Base-by-base conservation (phyloP, 345 rosid genomes). In the Euclidium syriacum region DNA sequence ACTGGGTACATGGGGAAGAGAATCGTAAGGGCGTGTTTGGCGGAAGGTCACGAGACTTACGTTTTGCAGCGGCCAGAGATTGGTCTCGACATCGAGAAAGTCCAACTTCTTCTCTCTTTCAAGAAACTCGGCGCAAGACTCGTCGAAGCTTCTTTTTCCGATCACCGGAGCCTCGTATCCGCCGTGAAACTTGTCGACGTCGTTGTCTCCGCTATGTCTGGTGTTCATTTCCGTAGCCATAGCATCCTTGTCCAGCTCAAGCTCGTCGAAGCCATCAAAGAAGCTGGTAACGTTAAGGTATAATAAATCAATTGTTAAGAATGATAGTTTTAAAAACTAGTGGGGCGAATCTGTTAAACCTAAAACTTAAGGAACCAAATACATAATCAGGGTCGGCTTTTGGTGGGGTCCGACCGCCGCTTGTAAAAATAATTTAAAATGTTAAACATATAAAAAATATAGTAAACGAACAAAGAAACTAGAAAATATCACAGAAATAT, bases 211-310 rank as follows among this genome's bases (percentile, higher is more conserved):
- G 83, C 95, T 16, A 77, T 88, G 53, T 91, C 95, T 1, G 98
- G 92, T 4, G 95, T 88, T 24, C 98, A 91, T 32, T 66, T 88
- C 35, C 64, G 98, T 42, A 83, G 81, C 75, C 98, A 86, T 60
- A 83, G 78, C 2, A 78, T 91, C 3, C 80, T 88, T 29, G 77
- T 84, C 15, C 98, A 91, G 73, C 92, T 86, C 58, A 84, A 81
- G 71, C 95, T 91, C 15, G 95, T 88, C 12, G 77, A 84, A 18
- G 92, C 98, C 26, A 88, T 91, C 58, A 84, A 84, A 75, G 88
- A 88, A 27, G 96, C 96, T 20, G 90, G 96, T 30, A 91, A 86
- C 61, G 71, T 91, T 4, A 75, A 84, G 91, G 98, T 91, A 71
- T 4, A 52, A 48, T 17, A 12, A 42, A 36, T 12, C 39, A 48